Evolutionary conservation across 1,139 yeast genomes (phyloP).

Genomic region (Geotrichum restrictum): DNA sequence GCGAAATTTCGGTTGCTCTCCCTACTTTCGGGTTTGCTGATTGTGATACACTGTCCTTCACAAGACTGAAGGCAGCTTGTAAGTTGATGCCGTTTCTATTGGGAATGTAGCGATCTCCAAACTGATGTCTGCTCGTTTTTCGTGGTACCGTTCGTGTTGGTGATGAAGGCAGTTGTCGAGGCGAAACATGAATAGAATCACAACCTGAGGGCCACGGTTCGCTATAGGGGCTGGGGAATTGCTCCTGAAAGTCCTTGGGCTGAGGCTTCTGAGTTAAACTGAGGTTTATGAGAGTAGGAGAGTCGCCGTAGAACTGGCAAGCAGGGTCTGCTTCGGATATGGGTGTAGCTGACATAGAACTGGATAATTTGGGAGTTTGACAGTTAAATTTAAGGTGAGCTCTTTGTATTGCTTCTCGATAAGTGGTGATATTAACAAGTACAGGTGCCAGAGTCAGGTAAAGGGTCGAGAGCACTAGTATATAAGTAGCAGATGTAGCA

Average conservation of each 20-base stretch:
- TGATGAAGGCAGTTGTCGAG: constrained; percentile 18
- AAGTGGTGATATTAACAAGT: too few relatives aligned
- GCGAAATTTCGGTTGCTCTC: constrained; percentile 60
- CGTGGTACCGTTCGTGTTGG: constrained; percentile 22
- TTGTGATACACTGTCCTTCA: constrained; percentile 42
- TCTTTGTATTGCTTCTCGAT: too few relatives aligned
- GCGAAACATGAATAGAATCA: constrained; percentile 13
- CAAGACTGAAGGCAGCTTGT: constrained; percentile 78
- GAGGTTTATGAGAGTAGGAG: constrained; percentile 27
- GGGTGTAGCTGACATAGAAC: constrained; percentile 1
- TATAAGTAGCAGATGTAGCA: too few relatives aligned
- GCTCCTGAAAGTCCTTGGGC: constrained; percentile 6
- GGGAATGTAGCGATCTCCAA: constrained; percentile 82
- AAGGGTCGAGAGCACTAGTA: too few relatives aligned
- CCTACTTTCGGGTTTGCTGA: constrained; percentile 25
- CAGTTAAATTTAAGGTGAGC: background rate
- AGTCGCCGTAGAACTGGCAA: constrained; percentile 15
- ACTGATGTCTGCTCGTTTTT: constrained; percentile 21
- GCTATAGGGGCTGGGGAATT: constrained; percentile 1
- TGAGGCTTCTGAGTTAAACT: constrained; percentile 14
- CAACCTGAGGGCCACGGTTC: background rate
- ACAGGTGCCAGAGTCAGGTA: too few relatives aligned
- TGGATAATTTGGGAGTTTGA: background rate
- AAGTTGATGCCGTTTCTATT: constrained; percentile 78
- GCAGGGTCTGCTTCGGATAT: background rate